Base-by-base conservation (phyloP, 2,329 filamentous ascomycete species). In the Emergomyces orientalis region DNA sequence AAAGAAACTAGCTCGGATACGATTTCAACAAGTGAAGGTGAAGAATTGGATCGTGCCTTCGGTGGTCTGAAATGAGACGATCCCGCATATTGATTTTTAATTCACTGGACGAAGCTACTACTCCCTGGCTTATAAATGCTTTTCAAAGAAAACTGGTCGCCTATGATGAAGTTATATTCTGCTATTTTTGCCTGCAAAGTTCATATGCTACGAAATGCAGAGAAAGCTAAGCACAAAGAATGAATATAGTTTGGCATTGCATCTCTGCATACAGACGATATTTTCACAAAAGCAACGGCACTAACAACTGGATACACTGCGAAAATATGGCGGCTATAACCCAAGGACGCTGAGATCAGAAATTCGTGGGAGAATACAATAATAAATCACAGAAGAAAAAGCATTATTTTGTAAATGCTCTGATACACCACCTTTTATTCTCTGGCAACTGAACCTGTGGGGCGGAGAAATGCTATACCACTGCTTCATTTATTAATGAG, bases 31-130 rank as follows among this genome's bases (percentile, higher is more conserved):
- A 73, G 77, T 62, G 79, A 81, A 64, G 81, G 80, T 1, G 79
- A 81, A 66, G 81, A 83, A 68, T 69, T 84, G 39, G 81, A 83
- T 69, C 72, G 80, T 67, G 81, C 79, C 17, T 83, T 83, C 72
- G 81, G 81, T 8, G 76, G 76, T 1, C 69, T 83, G 37, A 72
- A 69, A 62, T 82, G 64, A 77, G 78, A 72, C 79, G 71, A 77
- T 34, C 37, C 19, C 8, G 39, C 7, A 47, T 47, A 47, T 22
- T 47, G 19, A n/a, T 17, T 19, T 14, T 39, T 37, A 11, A 22
- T 3, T 47, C 45, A 25, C 11, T 47, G n/a, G 8, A 47, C 22
- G 3, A 47, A 47, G n/a, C 45, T 25, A 13, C 25, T 51, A 27
- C 14, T 19, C 47, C 47, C 47, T 14, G 25, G 47, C 14, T 51